Evolutionary conservation across 495 filamentous ascomycete genomes (phyloP).

Genomic region (Penicillium samsonianum): DNA sequence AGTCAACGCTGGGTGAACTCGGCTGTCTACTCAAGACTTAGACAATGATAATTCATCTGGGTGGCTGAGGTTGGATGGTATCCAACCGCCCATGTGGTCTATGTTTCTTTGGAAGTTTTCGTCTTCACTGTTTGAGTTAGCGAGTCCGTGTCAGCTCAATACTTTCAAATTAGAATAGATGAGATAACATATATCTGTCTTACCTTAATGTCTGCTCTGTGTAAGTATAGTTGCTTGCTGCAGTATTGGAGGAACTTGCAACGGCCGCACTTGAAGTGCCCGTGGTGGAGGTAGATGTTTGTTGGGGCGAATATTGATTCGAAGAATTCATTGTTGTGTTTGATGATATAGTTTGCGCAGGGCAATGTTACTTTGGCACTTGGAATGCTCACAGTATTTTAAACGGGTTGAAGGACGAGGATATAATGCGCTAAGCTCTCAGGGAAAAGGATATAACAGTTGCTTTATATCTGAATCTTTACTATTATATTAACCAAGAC

Average conservation of each 20-base stretch:
- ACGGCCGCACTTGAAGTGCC: background rate
- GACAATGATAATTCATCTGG: background rate
- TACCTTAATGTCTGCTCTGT: background rate
- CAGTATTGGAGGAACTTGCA: background rate
- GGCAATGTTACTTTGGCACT: too few relatives aligned
- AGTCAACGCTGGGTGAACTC: background rate
- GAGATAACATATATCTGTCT: background rate
- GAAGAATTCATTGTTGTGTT: conserved; percentile 1
- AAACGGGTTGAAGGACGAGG: background rate
- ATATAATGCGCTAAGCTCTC: background rate
- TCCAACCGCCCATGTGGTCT: background rate
- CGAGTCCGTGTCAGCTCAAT: background rate
- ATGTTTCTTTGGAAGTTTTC: background rate
- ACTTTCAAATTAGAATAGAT: background rate
- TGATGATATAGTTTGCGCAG: background rate
- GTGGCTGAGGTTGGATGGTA: background rate
- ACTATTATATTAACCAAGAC: background rate
- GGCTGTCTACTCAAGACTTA: background rate
- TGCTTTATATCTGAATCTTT: background rate
- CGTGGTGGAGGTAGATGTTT: background rate
- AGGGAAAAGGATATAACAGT: background rate
- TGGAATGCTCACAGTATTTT: background rate
- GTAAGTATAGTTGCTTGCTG: background rate
- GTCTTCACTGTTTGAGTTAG: background rate
- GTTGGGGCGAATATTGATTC: background rate